Evolutionary conservation across 345 rosid species (phyloP).

Genomic region (thale cress (Arabidopsis thaliana)): TAIR10.1 NC_003070.9:526501-527000

Average conservation of each 20-base stretch:
- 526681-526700: constrained; percentile 65
- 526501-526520: constrained; percentile 43
- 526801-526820: constrained; percentile 73
- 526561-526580: constrained; percentile 47
- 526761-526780: constrained; percentile 58
- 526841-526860: constrained; percentile 55
- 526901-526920: constrained; percentile 71
- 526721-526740: constrained; percentile 67
- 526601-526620: constrained; percentile 17
- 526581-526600: constrained; percentile 36
- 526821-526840: constrained; percentile 55
- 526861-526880: constrained; percentile 69
- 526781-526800: constrained; percentile 54
- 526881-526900: constrained; percentile 61
- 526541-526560: constrained; percentile 29
- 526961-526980: constrained; percentile 71
- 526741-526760: constrained; percentile 64
- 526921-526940: constrained; percentile 79
- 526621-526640: constrained; percentile 47
- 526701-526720: constrained; percentile 51
- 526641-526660: constrained; percentile 68
- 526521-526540: constrained; percentile 38
- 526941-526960: constrained; percentile 81
- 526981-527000: constrained; percentile 79
- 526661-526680: constrained; percentile 68